Base-by-base conservation (phyloP, 179 eudicot species). In the Spergularia azorica region DNA sequence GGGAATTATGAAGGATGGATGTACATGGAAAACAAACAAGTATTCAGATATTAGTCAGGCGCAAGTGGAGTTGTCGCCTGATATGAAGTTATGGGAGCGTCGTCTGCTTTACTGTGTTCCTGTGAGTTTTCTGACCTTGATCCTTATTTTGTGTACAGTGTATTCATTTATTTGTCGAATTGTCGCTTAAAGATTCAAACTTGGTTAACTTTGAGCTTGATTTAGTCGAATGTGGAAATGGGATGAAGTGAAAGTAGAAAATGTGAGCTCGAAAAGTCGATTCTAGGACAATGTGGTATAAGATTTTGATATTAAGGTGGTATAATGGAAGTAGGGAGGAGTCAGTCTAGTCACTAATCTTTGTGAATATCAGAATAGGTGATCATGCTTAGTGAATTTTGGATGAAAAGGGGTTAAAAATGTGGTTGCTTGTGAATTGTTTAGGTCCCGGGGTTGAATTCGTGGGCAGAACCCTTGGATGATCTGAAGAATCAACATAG, bases 391-490 rank as follows among this genome's bases (percentile, higher is more conserved):
- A 15, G 36, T 18, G 38, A 56, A 39, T 41, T 65, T 63, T 71
- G 65, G 11, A 3, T 60, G 80, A 21, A 26, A 54, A 59, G n/a
- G 6, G 59, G 41, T 61, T 70, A 1, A 13, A 46, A 20, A 48
- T 61, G 66, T 36, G 9, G 56, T 39, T 78, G 56, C 14, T 82
- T 8, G 15, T 43, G 12, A 14, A 63, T 57, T 32, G 39, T 0
- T 51, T 77, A 96, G 99, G 98, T 96, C 54, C 99, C 98, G 0
- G 97, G 99, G 56, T 77, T 85, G 87, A 96, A 90, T 84, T 79
- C 83, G 36, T 96, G 99, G 98, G 78, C 89, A 17, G 88, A 87
- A 67, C 75, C 88, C 58, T 75, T 76, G 50, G 94, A 85, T 64
- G 62, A 59, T 74, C 36, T 81, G 73, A 36, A 43, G 7, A 86